These are phyloP conservation scores for Dictyostelium purpureum DNA, from an alignment of 78 protist species.

Conservation along the genomic window DNA sequence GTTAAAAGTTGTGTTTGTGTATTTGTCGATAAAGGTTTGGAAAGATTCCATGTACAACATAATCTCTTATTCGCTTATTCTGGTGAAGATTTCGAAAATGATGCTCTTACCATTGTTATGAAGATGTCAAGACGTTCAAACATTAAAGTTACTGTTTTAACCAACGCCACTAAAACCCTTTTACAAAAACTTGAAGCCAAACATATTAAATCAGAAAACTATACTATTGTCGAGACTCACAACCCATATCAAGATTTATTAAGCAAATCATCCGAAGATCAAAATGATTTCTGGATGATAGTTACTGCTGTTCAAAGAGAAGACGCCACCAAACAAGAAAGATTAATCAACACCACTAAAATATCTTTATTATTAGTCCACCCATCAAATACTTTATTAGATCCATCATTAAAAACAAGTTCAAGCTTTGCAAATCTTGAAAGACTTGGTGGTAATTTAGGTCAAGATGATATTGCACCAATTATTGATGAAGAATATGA, in stretches of 20 bases:
- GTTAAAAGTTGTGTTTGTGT: slow-evolving; percentile 47
- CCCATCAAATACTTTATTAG: slow-evolving; percentile 20
- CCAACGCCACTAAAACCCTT: neutral
- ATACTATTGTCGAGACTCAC: neutral
- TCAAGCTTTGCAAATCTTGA: neutral
- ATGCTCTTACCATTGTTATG: slow-evolving; percentile 24
- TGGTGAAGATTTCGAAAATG: slow-evolving; percentile 51
- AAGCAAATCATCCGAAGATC: neutral
- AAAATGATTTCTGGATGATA: slow-evolving; percentile 27
- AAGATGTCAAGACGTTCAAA: slow-evolving; percentile 54
- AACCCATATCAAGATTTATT: slow-evolving; percentile 21
- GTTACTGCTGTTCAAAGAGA: slow-evolving; percentile 31
- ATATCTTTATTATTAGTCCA: slow-evolving; percentile 20
- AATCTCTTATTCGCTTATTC: slow-evolving; percentile 24
- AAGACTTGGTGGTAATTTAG: too few species aligned
- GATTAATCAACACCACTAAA: neutral
- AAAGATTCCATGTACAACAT: slow-evolving; percentile 43
- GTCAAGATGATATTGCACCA: too few species aligned
- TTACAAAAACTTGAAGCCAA: neutral
- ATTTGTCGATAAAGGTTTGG: slow-evolving; percentile 68
- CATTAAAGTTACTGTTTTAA: neutral
- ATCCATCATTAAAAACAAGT: neutral
- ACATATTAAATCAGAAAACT: neutral
- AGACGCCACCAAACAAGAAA: slow-evolving; percentile 12
- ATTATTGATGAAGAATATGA: too few species aligned